phyloP scores from a whole-genome alignment of 306 rosid genomes.

The Ormosia semicastrata region DNA sequence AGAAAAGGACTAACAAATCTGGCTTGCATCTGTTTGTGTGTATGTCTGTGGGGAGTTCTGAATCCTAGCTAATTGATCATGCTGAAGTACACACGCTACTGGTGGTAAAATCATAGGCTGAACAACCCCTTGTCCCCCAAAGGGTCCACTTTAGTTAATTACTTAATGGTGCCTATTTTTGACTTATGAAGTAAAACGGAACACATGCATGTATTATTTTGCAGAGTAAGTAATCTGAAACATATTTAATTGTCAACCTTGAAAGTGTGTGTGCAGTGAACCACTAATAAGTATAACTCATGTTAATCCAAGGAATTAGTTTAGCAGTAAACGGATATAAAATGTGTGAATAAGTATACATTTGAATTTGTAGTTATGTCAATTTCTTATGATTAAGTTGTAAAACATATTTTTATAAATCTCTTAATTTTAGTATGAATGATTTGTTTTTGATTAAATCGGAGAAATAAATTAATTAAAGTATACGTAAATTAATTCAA shows the following conservation, averaged over 20 bases:
- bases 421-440: too few species aligned
- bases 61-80: slow-evolving; percentile 31
- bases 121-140: slow-evolving; percentile 43
- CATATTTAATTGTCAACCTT: neutral
- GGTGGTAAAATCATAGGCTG: slow-evolving; percentile 39
- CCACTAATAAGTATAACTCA: neutral
- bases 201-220: neutral
- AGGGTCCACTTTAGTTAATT: slow-evolving; percentile 6
- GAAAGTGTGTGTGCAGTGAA: neutral
- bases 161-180: neutral
- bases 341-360: too few species aligned
- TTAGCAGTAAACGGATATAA: too few species aligned
- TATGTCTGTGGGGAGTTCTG: neutral
- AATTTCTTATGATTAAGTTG: too few species aligned
- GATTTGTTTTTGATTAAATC: too few species aligned
- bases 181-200: neutral
- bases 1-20: slow-evolving; percentile 13
- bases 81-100: slow-evolving; percentile 33
- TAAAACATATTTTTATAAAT: too few species aligned
- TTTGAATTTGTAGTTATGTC: too few species aligned
- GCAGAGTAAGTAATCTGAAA: neutral
- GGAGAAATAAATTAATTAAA: too few species aligned
- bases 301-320: too few species aligned
- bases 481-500: too few species aligned
- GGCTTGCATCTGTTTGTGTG: neutral